These are phyloP conservation scores for Camellia japonica DNA, from an alignment of 148 eudicot species.

Conservation along the genomic window DNA sequence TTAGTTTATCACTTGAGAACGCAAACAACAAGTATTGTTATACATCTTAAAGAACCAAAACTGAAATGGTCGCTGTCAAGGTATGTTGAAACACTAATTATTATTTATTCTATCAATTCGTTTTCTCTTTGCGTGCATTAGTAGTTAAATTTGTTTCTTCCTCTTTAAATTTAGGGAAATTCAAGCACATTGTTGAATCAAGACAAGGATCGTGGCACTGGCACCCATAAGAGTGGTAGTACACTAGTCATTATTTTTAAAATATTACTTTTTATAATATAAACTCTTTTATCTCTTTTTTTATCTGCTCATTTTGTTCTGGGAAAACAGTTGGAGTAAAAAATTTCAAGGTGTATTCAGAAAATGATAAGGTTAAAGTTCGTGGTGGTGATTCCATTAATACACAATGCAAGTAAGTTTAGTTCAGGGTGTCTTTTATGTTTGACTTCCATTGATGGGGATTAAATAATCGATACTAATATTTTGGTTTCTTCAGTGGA, in stretches of 20 bases:
- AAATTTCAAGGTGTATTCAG: slow-evolving; percentile 42
- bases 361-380: slow-evolving; percentile 24
- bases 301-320: not conserved
- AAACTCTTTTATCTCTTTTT: not conserved
- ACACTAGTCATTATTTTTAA: not conserved
- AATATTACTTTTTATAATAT: not conserved
- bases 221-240: slow-evolving; percentile 10
- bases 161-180: slow-evolving; percentile 24
- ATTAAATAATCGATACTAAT: not conserved
- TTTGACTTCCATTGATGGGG: not conserved
- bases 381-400: slow-evolving; percentile 9
- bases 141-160: not conserved
- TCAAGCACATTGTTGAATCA: slow-evolving; percentile 11
- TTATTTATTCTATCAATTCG: not conserved
- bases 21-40: not conserved
- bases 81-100: slow-evolving; percentile 27
- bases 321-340: slow-evolving; percentile 26
- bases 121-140: not conserved
- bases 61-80: slow-evolving; percentile 37
- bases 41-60: not conserved
- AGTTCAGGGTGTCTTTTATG: not conserved
- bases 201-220: slow-evolving; percentile 6
- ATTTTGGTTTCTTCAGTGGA: not conserved
- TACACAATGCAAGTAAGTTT: slow-evolving; percentile 31
- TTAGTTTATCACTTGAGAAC: not conserved